These are phyloP conservation scores for Schizochytrium sp. DNA, from an alignment of 108 stramenopile genomes.

Conservation along the genomic window DNA sequence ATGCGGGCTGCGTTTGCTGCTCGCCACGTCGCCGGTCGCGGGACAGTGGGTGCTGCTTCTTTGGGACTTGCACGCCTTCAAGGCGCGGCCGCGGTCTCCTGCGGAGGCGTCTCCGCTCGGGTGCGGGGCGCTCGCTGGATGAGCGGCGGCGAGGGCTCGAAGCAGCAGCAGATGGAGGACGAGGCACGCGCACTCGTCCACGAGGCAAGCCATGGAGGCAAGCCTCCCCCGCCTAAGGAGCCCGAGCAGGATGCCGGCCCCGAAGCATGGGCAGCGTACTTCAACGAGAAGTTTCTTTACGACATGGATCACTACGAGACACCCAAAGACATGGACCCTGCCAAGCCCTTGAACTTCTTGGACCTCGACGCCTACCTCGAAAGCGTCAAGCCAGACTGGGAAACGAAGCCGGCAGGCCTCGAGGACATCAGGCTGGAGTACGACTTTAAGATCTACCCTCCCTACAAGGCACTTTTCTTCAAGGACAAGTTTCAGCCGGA, in stretches of 20 bases:
- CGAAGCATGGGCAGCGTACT: not conserved
- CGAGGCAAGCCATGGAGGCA: not conserved
- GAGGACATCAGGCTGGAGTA: not conserved
- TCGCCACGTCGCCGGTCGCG: no score
- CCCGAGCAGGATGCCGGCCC: not conserved
- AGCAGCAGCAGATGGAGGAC: no score
- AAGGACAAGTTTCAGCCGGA: conserved; percentile 31
- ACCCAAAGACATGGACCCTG: not conserved
- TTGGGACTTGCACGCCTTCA: no score
- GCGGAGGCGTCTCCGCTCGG: no score
- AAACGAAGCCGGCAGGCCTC: not conserved
- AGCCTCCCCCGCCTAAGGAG: conserved; percentile 6
- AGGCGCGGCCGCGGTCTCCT: no score
- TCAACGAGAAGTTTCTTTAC: conserved; percentile 12
- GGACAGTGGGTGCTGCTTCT: no score
- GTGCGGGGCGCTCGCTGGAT: no score
- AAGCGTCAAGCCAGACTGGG: conserved; percentile 38
- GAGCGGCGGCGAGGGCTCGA: no score
- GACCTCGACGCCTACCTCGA: conserved; percentile 20
- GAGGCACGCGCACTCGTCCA: no score
- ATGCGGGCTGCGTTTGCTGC: no score
- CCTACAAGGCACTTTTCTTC: conserved; percentile 9
- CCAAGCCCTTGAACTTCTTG: not conserved
- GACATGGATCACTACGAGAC: conserved; percentile 33
- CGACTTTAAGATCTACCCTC: conserved; percentile 36